Evolutionary conservation across 163 green algal genomes (phyloP), one percentile per base, ranked within the genome.

Genomic region (Scenedesmus sp.): DNA sequence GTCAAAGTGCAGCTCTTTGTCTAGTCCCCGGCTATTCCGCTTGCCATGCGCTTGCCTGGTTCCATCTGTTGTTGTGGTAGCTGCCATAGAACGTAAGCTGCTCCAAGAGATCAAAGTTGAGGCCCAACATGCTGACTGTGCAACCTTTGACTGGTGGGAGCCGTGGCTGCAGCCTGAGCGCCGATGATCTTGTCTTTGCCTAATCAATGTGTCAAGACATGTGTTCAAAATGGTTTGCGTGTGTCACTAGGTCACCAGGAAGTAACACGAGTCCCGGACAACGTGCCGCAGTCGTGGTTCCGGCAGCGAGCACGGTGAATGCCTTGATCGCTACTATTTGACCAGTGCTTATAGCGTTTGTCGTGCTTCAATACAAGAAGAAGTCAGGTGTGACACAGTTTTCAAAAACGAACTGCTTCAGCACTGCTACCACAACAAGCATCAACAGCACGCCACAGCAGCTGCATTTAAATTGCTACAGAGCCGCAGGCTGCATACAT

Each of bases 61-160:
- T 99, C 74, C 94, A 92, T 2, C 70, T 90, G 87, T 98, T 96
- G 52, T 59, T 93, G 94, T 99, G 97, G 88, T 98, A 99, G 46
- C 77, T 84, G 67, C 96, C 96, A 82, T 99, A 99, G 91, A 99
- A 99, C 0, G 92, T 90, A 2, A 99, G 94, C 94, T 98, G 96
- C 54, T 97, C 95, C 3, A 92, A 90, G 7, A 98, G 93, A 88
- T 97, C 85, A 0, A 96, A 93, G 91, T 93, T 94, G n/a, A 96
- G 88, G 5, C 94, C 95, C 56, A 94, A 16, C 13, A 95, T 90
- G 66, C 66, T 76, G 66, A 76, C 66, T 76, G 8, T 76, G 16
- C 66, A 76, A 64, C 66, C 66, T 76, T 34, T 7, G 16, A 76
- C 15, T 34, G 66, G 16, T 76, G 66, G n/a, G 15, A 34, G 16